Percentiles rank a stretch among this genome's conserved stretches.
These are phyloP conservation scores for Trichocomaceae sp. DNA, from an alignment of 2,329 filamentous ascomycete genomes.

Conservation along the genomic window DNA sequence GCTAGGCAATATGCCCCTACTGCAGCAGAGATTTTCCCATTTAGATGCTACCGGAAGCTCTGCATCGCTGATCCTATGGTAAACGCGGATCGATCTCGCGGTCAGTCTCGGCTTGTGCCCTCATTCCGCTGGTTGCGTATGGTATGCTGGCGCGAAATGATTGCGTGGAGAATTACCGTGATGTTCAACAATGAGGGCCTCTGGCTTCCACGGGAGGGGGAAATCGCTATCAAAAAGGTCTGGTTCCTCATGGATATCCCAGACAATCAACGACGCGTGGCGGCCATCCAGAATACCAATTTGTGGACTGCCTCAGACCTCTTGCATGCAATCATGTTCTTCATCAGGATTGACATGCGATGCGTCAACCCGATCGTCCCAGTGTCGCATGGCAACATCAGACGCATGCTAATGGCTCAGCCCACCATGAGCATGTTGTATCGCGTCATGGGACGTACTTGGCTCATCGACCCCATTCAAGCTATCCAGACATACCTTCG, in stretches of 20 bases:
- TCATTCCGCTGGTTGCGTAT: conserved; percentile 63
- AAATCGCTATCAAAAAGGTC: conserved; percentile 53
- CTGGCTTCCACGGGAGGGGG: conserved; percentile 46
- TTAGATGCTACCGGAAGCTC: conserved; percentile 51
- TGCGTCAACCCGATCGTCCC: conserved; percentile 59
- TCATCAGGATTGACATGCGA: conserved; percentile 65
- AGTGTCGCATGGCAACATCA: conserved; percentile 45
- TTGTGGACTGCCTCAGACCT: conserved; percentile 58
- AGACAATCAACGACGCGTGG: conserved; percentile 50
- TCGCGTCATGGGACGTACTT: conserved; percentile 53
- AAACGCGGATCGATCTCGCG: conserved; percentile 20
- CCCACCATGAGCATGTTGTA: conserved; percentile 51
- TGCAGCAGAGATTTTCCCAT: conserved; percentile 54
- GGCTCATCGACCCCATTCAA: conserved; percentile 46
- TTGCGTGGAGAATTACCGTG: conserved; percentile 57
- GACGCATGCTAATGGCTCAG: conserved; percentile 56
- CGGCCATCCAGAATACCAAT: conserved; percentile 46
- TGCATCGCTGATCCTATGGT: conserved; percentile 54
- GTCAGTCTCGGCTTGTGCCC: conserved; percentile 49
- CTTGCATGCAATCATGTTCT: conserved; percentile 56
- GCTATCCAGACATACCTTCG: conserved; percentile 52
- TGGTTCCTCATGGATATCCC: conserved; percentile 68
- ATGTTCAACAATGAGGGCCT: conserved; percentile 54
- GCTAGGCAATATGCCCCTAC: conserved; percentile 50
- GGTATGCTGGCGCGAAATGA: conserved; percentile 53